These are phyloP conservation scores for Monosporascus sp. DNA, from an alignment of 2,329 filamentous ascomycete genomes.

Conservation along the genomic window DNA sequence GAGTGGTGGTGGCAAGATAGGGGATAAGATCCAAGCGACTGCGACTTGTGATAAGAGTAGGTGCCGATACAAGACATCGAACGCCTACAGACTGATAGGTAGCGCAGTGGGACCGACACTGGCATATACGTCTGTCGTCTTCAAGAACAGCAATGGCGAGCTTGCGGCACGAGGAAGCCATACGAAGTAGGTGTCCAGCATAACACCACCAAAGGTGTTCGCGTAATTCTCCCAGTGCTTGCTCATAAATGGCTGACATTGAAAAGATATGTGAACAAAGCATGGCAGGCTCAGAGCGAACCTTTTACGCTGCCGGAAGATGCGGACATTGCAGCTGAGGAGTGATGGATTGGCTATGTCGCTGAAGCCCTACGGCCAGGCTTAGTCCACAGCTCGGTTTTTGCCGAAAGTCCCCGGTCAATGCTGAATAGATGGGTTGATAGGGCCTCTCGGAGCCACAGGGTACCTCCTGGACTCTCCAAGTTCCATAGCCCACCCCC, in stretches of 20 bases:
- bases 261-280: constrained; percentile 35
- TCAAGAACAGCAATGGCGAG: constrained; percentile 53
- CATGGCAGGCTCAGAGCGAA: constrained; percentile 20
- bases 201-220: not conserved
- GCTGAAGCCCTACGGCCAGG: constrained; percentile 1
- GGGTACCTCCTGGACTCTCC: too few relatives aligned
- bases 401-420: constrained; percentile 10
- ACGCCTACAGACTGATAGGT: not conserved
- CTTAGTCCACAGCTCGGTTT: too few relatives aligned
- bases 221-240: not conserved
- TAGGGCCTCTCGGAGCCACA: too few relatives aligned
- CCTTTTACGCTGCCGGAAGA: constrained; percentile 18
- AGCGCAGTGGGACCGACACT: constrained; percentile 55
- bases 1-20: constrained; percentile 50
- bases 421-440: too few relatives aligned
- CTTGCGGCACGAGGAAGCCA: constrained; percentile 59
- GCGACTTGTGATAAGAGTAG: constrained; percentile 58
- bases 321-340: constrained; percentile 12
- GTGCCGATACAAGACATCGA: constrained; percentile 6
- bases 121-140: constrained; percentile 55
- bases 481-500: too few relatives aligned
- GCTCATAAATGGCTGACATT: constrained; percentile 11
- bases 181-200: constrained; percentile 47
- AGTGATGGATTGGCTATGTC: not conserved
- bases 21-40: constrained; percentile 49